Evolutionary conservation across 202 grass and related monocot genomes (phyloP).

Genomic region (Setaria italica): DNA sequence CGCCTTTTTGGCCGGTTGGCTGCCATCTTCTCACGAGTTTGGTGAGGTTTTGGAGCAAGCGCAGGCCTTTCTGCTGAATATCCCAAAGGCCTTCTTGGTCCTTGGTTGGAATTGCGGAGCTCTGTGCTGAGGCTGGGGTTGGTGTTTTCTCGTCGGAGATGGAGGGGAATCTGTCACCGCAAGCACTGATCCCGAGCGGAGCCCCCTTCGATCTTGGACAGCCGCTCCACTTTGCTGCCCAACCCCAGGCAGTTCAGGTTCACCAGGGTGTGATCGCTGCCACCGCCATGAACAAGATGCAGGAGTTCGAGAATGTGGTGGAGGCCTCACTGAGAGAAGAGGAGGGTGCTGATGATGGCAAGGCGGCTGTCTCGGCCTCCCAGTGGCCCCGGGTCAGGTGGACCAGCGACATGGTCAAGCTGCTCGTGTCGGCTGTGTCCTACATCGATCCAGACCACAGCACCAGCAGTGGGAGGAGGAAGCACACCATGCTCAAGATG

Average conservation of each 20-base stretch:
- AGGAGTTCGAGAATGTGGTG: slow-evolving; percentile 42
- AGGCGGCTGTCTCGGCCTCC: neutral
- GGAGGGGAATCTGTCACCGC: slow-evolving; percentile 55
- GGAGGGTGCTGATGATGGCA: slow-evolving; percentile 52
- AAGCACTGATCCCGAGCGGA: slow-evolving; percentile 36
- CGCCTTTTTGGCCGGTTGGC: neutral
- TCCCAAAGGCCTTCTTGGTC: too few species aligned
- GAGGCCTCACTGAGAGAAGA: slow-evolving; percentile 56
- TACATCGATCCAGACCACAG: slow-evolving; percentile 68
- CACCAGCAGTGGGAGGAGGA: slow-evolving; percentile 41
- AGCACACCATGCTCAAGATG: slow-evolving; percentile 65
- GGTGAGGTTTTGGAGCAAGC: neutral
- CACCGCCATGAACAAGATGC: slow-evolving; percentile 30
- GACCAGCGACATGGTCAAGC: slow-evolving; percentile 76
- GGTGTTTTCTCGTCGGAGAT: slow-evolving; percentile 26
- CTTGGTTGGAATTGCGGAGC: neutral
- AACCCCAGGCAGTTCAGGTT: slow-evolving; percentile 35
- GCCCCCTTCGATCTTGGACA: slow-evolving; percentile 47
- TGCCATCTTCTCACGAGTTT: neutral
- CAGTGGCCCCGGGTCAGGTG: slow-evolving; percentile 85
- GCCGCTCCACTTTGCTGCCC: slow-evolving; percentile 38
- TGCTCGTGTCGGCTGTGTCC: slow-evolving; percentile 69
- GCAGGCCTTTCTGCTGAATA: slow-evolving; percentile 3
- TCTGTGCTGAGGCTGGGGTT: neutral
- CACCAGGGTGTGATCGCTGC: slow-evolving; percentile 31